These are phyloP conservation scores for Podosphaera fusca DNA, from an alignment of 2,329 filamentous ascomycete genomes.

Conservation along the genomic window DNA sequence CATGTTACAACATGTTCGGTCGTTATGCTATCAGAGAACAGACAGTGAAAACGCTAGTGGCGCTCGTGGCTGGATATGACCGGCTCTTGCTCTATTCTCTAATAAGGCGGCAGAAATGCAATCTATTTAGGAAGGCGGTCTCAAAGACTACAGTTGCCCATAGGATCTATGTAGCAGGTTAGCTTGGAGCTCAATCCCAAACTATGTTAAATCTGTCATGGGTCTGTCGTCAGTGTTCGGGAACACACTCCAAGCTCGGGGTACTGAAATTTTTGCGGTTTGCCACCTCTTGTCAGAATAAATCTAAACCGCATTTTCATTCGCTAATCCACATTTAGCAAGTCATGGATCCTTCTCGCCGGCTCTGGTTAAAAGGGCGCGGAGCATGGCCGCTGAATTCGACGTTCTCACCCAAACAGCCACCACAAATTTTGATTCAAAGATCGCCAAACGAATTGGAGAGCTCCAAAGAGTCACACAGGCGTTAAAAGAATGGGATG, in stretches of 20 bases:
- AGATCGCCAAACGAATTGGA: conserved; percentile 34
- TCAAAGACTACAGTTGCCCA: too few relatives aligned
- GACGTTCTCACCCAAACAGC: conserved; percentile 28
- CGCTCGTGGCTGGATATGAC: too few relatives aligned
- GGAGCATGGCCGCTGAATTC: conserved; percentile 33
- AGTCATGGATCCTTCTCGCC: conserved; percentile 20
- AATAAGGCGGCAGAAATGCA: too few relatives aligned
- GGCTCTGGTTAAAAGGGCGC: conserved; percentile 35
- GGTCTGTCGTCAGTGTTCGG: conserved; percentile 28
- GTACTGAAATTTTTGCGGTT: conserved; percentile 17
- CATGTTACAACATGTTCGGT: too few relatives aligned
- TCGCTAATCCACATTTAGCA: conserved; percentile 8
- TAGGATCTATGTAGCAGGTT: too few relatives aligned
- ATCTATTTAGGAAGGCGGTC: too few relatives aligned
- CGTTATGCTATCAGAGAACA: too few relatives aligned
- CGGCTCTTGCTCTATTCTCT: too few relatives aligned
- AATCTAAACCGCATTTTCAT: neutral
- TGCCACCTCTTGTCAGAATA: conserved; percentile 22
- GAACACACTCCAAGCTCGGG: conserved; percentile 11
- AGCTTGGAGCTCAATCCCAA: too few relatives aligned
- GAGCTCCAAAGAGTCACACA: conserved; percentile 33
- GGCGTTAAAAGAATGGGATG: conserved; percentile 35
- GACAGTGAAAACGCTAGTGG: too few relatives aligned
- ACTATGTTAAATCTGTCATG: conserved; percentile 12
- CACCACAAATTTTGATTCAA: conserved; percentile 29